phyloP scores from a whole-genome alignment of 805 yeast genomes.

The Candida chilensis region DNA sequence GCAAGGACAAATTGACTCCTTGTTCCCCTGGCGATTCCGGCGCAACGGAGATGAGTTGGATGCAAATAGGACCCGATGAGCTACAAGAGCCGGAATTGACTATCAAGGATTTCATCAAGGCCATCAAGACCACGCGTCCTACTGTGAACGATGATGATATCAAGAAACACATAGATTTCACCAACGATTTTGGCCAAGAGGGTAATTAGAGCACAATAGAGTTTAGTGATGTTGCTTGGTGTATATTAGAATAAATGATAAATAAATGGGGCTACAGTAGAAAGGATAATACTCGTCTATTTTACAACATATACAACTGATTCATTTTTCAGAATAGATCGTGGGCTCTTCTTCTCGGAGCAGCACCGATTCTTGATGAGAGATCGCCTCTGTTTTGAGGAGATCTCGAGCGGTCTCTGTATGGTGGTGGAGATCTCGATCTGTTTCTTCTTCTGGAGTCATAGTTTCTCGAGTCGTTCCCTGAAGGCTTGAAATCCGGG shows the following conservation, averaged over 20 bases:
- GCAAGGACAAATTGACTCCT: conserved; percentile 56
- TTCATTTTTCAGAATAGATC: background rate
- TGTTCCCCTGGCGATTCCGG: conserved; percentile 94
- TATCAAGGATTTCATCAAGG: conserved; percentile 87
- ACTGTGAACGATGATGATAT: conserved; percentile 87
- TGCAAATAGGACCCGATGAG: conserved; percentile 83
- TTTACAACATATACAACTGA: conserved; percentile 1
- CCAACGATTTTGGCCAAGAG: conserved; percentile 94
- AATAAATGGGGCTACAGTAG: too few species aligned
- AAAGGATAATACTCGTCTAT: background rate
- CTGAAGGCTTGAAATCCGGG: conserved; percentile 10
- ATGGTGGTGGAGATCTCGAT: conserved; percentile 5
- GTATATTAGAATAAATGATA: conserved; percentile 1
- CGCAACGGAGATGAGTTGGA: conserved; percentile 89
- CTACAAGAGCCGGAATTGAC: conserved; percentile 84
- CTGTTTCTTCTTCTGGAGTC: conserved; percentile 8
- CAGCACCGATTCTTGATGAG: conserved; percentile 1
- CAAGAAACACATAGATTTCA: conserved; percentile 75
- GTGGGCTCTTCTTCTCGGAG: conserved; percentile 1
- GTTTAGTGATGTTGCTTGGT: too few species aligned
- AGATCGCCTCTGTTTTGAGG: conserved; percentile 5
- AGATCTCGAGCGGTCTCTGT: conserved; percentile 8
- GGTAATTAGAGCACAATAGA: conserved; percentile 56
- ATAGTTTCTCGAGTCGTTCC: conserved; percentile 12
- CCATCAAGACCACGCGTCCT: conserved; percentile 86